Percentiles rank a stretch among this genome's conserved stretches.
These are phyloP conservation scores for Fusarium pseudograminearum DNA, from an alignment of 2,329 filamentous ascomycete genomes.

Conservation along the genomic window DNA sequence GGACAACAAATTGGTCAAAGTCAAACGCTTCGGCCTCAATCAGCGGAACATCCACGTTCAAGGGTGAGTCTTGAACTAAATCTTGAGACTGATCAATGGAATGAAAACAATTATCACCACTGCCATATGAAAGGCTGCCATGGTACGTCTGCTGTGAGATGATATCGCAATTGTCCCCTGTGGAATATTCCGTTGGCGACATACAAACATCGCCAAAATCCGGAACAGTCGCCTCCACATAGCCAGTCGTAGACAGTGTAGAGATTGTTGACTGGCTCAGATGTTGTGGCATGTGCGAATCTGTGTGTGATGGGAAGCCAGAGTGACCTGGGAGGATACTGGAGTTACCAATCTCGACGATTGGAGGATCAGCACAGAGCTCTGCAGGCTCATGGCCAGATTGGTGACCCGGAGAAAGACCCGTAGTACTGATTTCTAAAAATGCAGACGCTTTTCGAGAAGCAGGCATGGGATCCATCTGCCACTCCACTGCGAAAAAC, in stretches of 20 bases:
- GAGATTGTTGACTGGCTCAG: fast-evolving
- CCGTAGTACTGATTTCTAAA: background rate
- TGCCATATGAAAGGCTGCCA: fast-evolving
- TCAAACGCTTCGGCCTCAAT: no score
- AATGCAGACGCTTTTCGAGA: background rate
- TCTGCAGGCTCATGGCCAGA: background rate
- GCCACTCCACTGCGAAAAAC: fast-evolving
- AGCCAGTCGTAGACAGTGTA: fast-evolving
- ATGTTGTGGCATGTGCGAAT: fast-evolving
- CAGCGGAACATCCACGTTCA: fast-evolving
- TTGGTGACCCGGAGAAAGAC: fast-evolving
- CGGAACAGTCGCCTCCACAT: fast-evolving
- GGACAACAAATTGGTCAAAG: fast-evolving
- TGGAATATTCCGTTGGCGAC: background rate
- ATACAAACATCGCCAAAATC: background rate
- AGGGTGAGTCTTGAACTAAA: fast-evolving
- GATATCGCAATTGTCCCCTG: fast-evolving
- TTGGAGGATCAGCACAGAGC: background rate
- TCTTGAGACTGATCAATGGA: fast-evolving
- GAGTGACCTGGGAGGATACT: fast-evolving
- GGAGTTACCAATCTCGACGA: background rate
- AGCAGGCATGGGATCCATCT: no score
- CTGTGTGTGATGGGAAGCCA: fast-evolving
- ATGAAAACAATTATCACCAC: fast-evolving
- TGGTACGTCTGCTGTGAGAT: no score